Base-by-base conservation (phyloP, 2,329 filamentous ascomycete species). In the Monosporascus cannonballus region DNA sequence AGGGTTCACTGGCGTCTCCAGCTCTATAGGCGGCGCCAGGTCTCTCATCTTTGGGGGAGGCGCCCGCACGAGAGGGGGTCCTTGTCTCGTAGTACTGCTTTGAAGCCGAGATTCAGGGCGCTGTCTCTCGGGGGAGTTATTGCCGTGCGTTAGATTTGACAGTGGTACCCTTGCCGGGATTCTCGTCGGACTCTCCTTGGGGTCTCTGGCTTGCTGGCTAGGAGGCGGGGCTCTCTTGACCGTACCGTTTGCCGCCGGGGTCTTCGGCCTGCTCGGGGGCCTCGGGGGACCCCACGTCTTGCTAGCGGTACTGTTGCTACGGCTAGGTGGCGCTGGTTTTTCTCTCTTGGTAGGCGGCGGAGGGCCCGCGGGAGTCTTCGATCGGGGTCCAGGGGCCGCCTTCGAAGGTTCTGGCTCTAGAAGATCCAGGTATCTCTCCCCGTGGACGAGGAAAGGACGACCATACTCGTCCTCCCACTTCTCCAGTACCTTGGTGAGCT, bases 21-120 rank as follows among this genome's bases (percentile, higher is more conserved):
- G 70, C 49, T 80, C 76, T 2, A 77, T 74, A 8, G 76, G 70
- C 7, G 75, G 72, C 47, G 73, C 66, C 49, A 96, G 77, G 42
- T 95, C 90, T 59, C 93, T 85, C 91, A 97, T 96, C 69, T 91
- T 94, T 48, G 93, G 93, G 14, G 92, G 92, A 37, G 90, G 90
- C 1, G 86, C 86, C 56, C 84, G 78, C 64, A 78, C 69, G 45
- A 74, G 68, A 0, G 81, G 81, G 49, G 81, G 80, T 25, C 78
- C 80, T 24, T 75, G 72, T 17, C 80, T 77, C 51, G 81, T 67
- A 49, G 76, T 73, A 45, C 73, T 56, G 20, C n/a, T 15, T 72
- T 73, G 44, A 65, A 70, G 56, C 71, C 72, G 50, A 71, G 71
- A 57, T 72, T 75, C 74, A 38, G 69, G 71, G 9, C 78, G 76